Conservation (phyloP, 2,329 filamentous ascomycete species). For the Fusarium verrucosum region DNA sequence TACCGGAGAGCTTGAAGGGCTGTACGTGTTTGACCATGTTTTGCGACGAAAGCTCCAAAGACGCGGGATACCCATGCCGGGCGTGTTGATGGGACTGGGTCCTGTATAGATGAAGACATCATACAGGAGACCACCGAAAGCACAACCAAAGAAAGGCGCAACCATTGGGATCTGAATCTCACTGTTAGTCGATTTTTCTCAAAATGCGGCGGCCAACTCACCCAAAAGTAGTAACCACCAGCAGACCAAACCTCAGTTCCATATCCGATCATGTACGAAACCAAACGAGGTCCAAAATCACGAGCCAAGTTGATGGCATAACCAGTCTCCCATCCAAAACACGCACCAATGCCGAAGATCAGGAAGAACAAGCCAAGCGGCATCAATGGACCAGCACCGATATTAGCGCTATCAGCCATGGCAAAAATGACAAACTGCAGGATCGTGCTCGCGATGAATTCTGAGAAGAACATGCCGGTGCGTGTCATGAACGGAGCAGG, state of each 20-base stretch:
- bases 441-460: slow-evolving; percentile 73
- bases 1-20: slow-evolving; percentile 38
- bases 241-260: slow-evolving; percentile 72
- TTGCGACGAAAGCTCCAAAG: slow-evolving; percentile 51
- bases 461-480: slow-evolving; percentile 74
- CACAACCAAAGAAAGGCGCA: slow-evolving; percentile 71
- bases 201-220: slow-evolving; percentile 46
- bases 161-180: slow-evolving; percentile 72
- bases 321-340: slow-evolving; percentile 80
- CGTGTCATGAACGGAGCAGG: slow-evolving; percentile 72
- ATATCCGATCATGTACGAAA: slow-evolving; percentile 74
- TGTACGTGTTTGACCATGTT: slow-evolving; percentile 52
- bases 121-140: slow-evolving; percentile 72
- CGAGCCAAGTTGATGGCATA: slow-evolving; percentile 79
- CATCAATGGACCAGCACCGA: slow-evolving; percentile 64
- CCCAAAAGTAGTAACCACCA: slow-evolving; percentile 78
- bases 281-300: slow-evolving; percentile 75
- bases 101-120: slow-evolving; percentile 76
- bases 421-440: slow-evolving; percentile 79
- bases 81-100: slow-evolving; percentile 74
- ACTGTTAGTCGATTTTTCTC: neutral
- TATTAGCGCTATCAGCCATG: slow-evolving; percentile 66
- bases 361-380: slow-evolving; percentile 75
- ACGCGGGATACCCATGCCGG: slow-evolving; percentile 69
- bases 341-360: slow-evolving; percentile 76